Base-by-base conservation (phyloP, 1,284 basidiomycete genomes). In the Trametes polyzona region DNA sequence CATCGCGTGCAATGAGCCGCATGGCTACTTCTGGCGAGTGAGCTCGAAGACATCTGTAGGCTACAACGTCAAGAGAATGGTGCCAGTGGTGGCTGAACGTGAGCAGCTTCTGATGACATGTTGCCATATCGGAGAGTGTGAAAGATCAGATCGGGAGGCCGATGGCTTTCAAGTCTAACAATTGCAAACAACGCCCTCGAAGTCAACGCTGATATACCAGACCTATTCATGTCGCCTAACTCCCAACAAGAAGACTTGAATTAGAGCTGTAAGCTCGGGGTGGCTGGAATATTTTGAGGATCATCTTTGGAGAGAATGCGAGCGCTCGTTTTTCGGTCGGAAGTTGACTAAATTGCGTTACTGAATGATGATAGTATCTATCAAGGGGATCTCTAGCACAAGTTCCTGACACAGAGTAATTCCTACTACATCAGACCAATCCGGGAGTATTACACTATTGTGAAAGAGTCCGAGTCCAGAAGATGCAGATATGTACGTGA, bases 1-100 rank as follows among this genome's bases (percentile, higher is more conserved):
- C 69, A 71, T 46, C 69, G 52, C n/a, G 58, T 64, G 29, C 64
- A 65, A 43, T 70, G 69, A 10, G 62, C 48, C 1, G 62, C 63
- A 39, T 73, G 71, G 0, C 64, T 62, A 14, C 26, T 43, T 26
- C 62, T 57, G 2, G 59, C 33, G 11, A 70, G 58, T 2, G 35
- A 19, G 17, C 14, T 19, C 2, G 32, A 1, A 3, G 53, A 16
- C 39, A 51, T 35, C 14, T 23, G 9, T 23, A 17, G 16, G 1
- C 17, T 7, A 3, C 16, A 14, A 35, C 2, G 26, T 23, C n/a
- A 16, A 44, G 14, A 23, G 8, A 32, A 35, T 21, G 19, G 30
- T 49, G 24, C 21, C 21, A 23, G 37, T 16, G 5, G 40, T 49
- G 32, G 19, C 27, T 43, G 17, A 17, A 42, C 12, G 47, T 16